A percentile compares a stretch with the other conserved stretches of the same genome.
Evolutionary conservation across 495 filamentous ascomycete genomes (phyloP).

Genomic region (Penicillium maclennaniae): DNA sequence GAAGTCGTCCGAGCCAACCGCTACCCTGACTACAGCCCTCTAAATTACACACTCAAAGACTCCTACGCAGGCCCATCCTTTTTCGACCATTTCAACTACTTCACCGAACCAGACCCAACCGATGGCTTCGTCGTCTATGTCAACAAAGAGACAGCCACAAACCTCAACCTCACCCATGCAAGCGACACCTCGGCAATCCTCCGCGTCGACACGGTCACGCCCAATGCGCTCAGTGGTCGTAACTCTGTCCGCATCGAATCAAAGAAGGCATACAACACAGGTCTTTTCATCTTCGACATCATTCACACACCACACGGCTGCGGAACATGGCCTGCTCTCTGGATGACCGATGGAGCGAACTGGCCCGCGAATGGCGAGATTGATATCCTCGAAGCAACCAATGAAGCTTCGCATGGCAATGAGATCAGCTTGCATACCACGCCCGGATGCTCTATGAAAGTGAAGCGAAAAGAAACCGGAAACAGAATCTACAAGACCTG

Average conservation of each 20-base stretch:
- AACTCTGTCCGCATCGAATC: conserved; percentile 52
- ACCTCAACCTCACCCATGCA: conserved; percentile 49
- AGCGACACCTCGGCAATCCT: conserved; percentile 44
- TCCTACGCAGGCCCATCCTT: conserved; percentile 45
- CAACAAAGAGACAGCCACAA: background rate
- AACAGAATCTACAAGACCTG: conserved; percentile 27
- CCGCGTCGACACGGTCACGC: conserved; percentile 45
- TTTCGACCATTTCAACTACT: conserved; percentile 51
- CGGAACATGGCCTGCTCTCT: conserved; percentile 52
- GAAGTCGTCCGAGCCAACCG: conserved; percentile 43
- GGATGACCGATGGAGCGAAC: conserved; percentile 56
- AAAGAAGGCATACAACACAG: conserved; percentile 44
- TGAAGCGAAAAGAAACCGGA: conserved; percentile 43
- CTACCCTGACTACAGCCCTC: conserved; percentile 50
- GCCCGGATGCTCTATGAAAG: conserved; percentile 40
- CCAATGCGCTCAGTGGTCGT: conserved; percentile 40
- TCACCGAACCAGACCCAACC: conserved; percentile 48
- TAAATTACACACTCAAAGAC: conserved; percentile 50
- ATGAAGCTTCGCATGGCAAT: conserved; percentile 41
- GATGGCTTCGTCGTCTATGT: conserved; percentile 50
- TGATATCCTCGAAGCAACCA: conserved; percentile 45
- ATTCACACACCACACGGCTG: conserved; percentile 35
- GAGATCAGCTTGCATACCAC: conserved; percentile 44
- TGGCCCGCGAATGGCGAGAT: conserved; percentile 57
- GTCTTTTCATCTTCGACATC: conserved; percentile 54